Evolutionary conservation across 139 green algal species (phyloP).

Genomic region (Marvania coccoides): DNA sequence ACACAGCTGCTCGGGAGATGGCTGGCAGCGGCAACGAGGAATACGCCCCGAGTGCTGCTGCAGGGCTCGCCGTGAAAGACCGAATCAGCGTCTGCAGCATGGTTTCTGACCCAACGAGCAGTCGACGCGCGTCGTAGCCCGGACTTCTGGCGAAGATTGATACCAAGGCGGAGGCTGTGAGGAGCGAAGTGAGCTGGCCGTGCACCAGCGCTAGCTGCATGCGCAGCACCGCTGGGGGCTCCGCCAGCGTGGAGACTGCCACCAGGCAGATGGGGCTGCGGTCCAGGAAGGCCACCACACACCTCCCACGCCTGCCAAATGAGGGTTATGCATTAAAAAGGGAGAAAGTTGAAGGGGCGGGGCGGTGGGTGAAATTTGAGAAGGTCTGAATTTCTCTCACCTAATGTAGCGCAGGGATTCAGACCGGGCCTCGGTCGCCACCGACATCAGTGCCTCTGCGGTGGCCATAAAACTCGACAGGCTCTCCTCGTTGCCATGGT

Average conservation of each 20-base stretch:
- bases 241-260: constrained; percentile 3
- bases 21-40: constrained; percentile 29
- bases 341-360: neutral
- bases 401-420: neutral
- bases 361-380: neutral
- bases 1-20: constrained; percentile 17
- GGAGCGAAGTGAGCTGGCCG: constrained; percentile 16
- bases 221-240: constrained; percentile 21
- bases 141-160: constrained; percentile 18
- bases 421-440: constrained; percentile 8
- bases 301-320: neutral
- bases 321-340: neutral
- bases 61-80: constrained; percentile 28
- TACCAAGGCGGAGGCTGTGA: constrained; percentile 17
- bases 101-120: constrained; percentile 20
- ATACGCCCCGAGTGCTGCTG: constrained; percentile 40
- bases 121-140: constrained; percentile 17
- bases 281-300: constrained; percentile 20
- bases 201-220: constrained; percentile 32
- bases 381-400: neutral
- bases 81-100: constrained; percentile 30
- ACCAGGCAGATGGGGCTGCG: constrained; percentile 22
- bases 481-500: neutral
- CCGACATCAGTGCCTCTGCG: constrained; percentile 21
- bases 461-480: constrained; percentile 23